Conservation (phyloP, 139 green algal species). For the Coelastrella sp. region DNA sequence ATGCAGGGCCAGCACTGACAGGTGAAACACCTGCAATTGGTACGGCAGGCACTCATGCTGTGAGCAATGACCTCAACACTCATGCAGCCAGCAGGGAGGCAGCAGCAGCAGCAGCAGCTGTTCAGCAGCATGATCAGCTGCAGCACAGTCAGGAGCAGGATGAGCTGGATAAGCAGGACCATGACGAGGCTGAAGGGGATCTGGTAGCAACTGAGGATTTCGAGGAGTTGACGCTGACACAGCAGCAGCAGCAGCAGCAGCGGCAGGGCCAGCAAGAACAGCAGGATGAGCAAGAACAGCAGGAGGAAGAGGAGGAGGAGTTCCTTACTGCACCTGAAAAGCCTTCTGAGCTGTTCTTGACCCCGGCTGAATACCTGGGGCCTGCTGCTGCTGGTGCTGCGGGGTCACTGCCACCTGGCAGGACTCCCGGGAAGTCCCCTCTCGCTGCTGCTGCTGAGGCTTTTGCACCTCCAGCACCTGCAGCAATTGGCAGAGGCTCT, state of each 20-base stretch:
- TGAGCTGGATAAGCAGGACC: not conserved
- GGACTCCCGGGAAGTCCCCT: not conserved
- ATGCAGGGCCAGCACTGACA: not conserved
- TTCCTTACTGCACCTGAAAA: not conserved
- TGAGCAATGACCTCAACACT: too few species aligned
- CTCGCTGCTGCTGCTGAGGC: not conserved
- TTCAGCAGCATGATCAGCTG: not conserved
- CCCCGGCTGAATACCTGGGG: not conserved
- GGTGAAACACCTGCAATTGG: not conserved
- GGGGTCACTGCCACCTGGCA: not conserved
- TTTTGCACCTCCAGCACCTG: not conserved
- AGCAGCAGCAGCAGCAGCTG: conserved; percentile 14
- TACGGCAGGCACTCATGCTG: not conserved
- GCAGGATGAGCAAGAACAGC: not conserved
- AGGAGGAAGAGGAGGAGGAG: not conserved
- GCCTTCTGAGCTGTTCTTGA: not conserved
- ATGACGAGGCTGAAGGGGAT: not conserved
- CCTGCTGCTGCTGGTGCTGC: not conserved
- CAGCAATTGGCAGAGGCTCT: too few species aligned
- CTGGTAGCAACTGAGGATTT: not conserved
- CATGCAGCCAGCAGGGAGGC: not conserved
- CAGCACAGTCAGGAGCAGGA: not conserved
- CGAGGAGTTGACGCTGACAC: not conserved
- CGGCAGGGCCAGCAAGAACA: not conserved
- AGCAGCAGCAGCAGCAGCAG: not conserved